Evolutionary conservation across 2,329 filamentous ascomycete genomes (phyloP).

Genomic region (Penicillium sp.): DNA sequence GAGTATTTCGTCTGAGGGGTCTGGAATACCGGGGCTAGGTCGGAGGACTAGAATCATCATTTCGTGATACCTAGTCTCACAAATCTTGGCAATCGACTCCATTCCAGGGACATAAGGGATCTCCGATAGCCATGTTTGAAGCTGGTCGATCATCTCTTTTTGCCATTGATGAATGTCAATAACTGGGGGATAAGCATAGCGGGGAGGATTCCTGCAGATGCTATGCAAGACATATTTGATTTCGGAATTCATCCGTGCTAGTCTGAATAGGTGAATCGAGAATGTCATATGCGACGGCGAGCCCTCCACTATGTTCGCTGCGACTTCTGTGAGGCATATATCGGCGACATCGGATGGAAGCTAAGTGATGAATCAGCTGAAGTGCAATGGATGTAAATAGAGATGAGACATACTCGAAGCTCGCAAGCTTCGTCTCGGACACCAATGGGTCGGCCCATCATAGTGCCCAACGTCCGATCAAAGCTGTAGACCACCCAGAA

Average conservation of each 20-base stretch:
- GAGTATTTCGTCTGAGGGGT: conserved; percentile 44
- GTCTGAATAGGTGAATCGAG: conserved; percentile 49
- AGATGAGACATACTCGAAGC: conserved; percentile 40
- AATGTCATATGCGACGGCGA: conserved; percentile 38
- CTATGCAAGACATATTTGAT: conserved; percentile 59
- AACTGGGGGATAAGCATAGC: conserved; percentile 50
- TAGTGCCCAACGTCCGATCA: conserved; percentile 53
- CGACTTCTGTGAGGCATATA: conserved; percentile 11
- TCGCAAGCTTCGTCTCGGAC: conserved; percentile 57
- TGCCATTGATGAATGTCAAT: conserved; percentile 50
- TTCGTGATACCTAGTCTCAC: conserved; percentile 49
- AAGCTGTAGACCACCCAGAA: conserved; percentile 57
- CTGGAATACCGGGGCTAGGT: conserved; percentile 53
- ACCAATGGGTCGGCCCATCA: conserved; percentile 57
- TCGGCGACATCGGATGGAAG: conserved; percentile 22
- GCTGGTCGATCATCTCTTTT: conserved; percentile 37
- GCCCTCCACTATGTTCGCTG: not conserved
- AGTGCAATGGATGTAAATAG: not conserved
- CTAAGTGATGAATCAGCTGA: not conserved
- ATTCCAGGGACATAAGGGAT: conserved; percentile 31
- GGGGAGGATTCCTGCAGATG: conserved; percentile 47
- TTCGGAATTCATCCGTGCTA: conserved; percentile 51
- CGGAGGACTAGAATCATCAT: conserved; percentile 51
- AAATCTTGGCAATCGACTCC: conserved; percentile 28
- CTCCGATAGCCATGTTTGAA: conserved; percentile 43